Base-by-base conservation (phyloP, 257 asterid genomes). In the Nemophila menziesii region DNA sequence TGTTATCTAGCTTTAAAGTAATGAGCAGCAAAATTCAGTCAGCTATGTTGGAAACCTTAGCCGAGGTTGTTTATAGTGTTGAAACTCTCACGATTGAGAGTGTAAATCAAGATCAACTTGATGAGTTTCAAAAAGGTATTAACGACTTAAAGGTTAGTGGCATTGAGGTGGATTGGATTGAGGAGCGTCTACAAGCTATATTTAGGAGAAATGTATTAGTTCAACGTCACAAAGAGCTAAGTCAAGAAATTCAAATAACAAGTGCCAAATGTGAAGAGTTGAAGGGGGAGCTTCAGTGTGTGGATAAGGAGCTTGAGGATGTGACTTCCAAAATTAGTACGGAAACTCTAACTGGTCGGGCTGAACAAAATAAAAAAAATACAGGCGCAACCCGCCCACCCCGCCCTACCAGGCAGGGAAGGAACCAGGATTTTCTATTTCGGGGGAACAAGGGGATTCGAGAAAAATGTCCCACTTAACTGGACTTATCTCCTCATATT, bases 151-250 rank as follows among this genome's bases (percentile, higher is more conserved):
- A 57, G 51, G 16, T 5, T 20, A 57, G 14, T 16, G 56, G 63
- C 45, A 57, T 57, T 48, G 50, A 57, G 16, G 14, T 42, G 38
- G 19, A 42, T n/a, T 57, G 63, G 63, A 43, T 48, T 5, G 63
- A 49, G 22, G 37, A 18, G 1, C 56, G 46, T 11, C 27, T 57
- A 19, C 38, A 40, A 19, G 46, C 26, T 48, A 14, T 36, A 41
- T 33, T 27, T 13, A 33, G 8, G 16, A 57, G 19, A 55, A 22
- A 39, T 11, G 29, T 14, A 22, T 23, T 57, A 22, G n/a, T 0
- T 20, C 44, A 34, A 22, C 46, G 33, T 12, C 33, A 33, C 34
- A 29, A 49, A 42, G 45, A 39, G 38, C n/a, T 57, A 4, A 22
- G 19, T 29, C 16, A 23, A 19, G 44, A 18, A 39, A 26, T 46